A percentile compares a stretch with the other conserved stretches of the same genome.
Conservation (phyloP, 805 yeast species). For the Tetrapisispora iriomotensis region DNA sequence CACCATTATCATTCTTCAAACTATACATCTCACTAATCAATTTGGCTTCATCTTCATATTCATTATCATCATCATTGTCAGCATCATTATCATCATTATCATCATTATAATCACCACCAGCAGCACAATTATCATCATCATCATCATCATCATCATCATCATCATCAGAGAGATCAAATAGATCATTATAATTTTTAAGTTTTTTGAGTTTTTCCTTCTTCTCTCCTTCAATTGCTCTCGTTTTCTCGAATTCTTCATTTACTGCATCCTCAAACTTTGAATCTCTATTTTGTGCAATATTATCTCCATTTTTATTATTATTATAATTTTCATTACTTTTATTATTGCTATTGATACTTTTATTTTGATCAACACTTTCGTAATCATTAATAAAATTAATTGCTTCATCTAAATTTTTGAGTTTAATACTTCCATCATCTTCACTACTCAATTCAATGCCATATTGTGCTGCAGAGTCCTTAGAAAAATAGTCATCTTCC, state of each 20-base stretch:
- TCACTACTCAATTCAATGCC: too few relatives aligned
- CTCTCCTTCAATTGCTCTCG: slow-evolving; percentile 2
- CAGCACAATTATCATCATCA: background rate
- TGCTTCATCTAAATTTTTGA: too few relatives aligned
- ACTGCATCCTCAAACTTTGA: slow-evolving; percentile 1
- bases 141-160: background rate
- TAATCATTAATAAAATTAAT: too few relatives aligned
- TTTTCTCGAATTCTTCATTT: slow-evolving; percentile 9
- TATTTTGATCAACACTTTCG: too few relatives aligned
- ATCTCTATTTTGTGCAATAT: background rate
- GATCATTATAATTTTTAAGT: slow-evolving; percentile 15
- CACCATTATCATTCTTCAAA: background rate
- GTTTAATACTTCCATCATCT: too few relatives aligned
- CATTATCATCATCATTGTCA: background rate
- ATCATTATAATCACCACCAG: slow-evolving; percentile 3
- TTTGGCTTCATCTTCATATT: background rate
- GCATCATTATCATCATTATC: background rate
- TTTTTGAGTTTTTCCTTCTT: background rate
- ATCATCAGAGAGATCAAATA: slow-evolving; percentile 13
- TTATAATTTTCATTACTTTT: background rate
- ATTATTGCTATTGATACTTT: slow-evolving; percentile 1
- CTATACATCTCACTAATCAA: background rate
- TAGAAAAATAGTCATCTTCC: too few relatives aligned
- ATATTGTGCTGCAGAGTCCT: too few relatives aligned
- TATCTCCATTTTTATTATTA: background rate